Evolutionary conservation across 1,284 basidiomycete species (phyloP).

Genomic region (Neolentinus lepideus): DNA sequence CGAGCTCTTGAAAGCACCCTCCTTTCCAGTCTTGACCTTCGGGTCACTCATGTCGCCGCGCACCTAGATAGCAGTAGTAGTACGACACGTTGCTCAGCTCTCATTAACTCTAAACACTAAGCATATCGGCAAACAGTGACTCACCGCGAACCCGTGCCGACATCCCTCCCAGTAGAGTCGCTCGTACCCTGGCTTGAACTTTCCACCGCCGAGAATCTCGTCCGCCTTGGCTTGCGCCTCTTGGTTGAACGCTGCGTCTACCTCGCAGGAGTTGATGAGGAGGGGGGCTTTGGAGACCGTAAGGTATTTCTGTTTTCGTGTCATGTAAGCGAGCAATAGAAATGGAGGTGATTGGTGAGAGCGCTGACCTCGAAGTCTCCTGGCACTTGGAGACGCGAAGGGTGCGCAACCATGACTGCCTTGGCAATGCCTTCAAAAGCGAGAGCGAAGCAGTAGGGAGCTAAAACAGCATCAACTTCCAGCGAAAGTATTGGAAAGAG

Average conservation of each 20-base stretch:
- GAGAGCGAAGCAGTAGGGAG: slow-evolving; percentile 23
- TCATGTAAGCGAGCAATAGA: neutral
- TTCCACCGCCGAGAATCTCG: slow-evolving; percentile 43
- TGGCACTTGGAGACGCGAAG: slow-evolving; percentile 24
- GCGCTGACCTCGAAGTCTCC: slow-evolving; percentile 20
- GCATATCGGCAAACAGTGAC: neutral
- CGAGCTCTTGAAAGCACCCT: slow-evolving; percentile 49
- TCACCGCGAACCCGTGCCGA: slow-evolving; percentile 2
- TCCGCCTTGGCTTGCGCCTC: slow-evolving; percentile 43
- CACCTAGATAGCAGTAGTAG: neutral
- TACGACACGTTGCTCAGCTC: no score
- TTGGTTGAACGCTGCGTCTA: slow-evolving; percentile 42
- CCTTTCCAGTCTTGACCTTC: slow-evolving; percentile 51
- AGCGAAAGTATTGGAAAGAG: neutral
- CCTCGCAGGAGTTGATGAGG: slow-evolving; percentile 55
- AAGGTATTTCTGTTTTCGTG: slow-evolving; percentile 36
- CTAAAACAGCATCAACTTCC: slow-evolving; percentile 10
- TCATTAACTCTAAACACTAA: neutral
- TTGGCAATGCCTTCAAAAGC: slow-evolving; percentile 19
- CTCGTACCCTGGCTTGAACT: slow-evolving; percentile 50
- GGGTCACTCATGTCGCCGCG: slow-evolving; percentile 15
- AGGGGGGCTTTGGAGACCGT: slow-evolving; percentile 42
- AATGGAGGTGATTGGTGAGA: neutral
- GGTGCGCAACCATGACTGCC: slow-evolving; percentile 26
- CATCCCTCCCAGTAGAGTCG: slow-evolving; percentile 24